Evolutionary conservation across 2,329 filamentous ascomycete genomes (phyloP).

Genomic region (Colletotrichum lentis): DNA sequence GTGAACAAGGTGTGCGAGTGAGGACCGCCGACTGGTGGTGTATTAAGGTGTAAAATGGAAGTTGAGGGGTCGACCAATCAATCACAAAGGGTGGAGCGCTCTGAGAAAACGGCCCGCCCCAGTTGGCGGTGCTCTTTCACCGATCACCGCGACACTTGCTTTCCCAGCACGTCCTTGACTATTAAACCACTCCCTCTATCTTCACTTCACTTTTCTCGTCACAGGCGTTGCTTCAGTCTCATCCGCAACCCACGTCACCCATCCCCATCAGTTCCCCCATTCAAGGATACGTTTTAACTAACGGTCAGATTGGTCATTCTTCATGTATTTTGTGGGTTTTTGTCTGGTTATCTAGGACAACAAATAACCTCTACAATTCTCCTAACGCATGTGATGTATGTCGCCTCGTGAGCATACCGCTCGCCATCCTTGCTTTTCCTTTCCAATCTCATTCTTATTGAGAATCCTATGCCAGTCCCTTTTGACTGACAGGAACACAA

Average conservation of each 20-base stretch:
- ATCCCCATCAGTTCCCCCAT: background rate
- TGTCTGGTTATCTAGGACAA: conserved; percentile 31
- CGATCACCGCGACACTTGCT: too few species aligned
- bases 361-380: conserved; percentile 9
- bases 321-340: conserved; percentile 25
- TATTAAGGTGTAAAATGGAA: background rate
- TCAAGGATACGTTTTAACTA: background rate
- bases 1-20: background rate
- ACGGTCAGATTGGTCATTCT: background rate
- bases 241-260: too few species aligned
- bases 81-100: background rate
- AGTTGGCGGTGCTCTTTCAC: background rate
- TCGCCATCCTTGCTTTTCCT: conserved; percentile 24
- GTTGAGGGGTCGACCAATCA: background rate
- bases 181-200: background rate
- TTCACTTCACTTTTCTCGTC: background rate
- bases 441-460: conserved; percentile 22
- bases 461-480: background rate
- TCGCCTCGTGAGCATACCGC: conserved; percentile 1
- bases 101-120: background rate
- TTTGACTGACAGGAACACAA: background rate
- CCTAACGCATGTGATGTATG: conserved; percentile 1
- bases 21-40: background rate
- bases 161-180: too few species aligned
- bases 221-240: too few species aligned